Base-by-base conservation (phyloP, 129 eudicot genomes). In the Kitagawia praeruptora region DNA sequence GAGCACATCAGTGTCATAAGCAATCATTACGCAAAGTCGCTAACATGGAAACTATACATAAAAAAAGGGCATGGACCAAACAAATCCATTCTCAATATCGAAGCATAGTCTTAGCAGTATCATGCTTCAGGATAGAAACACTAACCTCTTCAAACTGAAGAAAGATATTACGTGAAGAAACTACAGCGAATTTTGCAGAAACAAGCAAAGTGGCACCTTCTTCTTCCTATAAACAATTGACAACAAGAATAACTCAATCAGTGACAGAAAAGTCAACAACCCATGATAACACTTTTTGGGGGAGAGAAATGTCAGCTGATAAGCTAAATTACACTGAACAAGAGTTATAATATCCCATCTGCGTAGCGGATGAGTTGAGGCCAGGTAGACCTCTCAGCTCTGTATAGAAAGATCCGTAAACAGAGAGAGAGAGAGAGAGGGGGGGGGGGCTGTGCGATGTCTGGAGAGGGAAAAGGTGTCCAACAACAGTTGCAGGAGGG, bases 131-230 rank as follows among this genome's bases (percentile, higher is more conserved):
- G 41, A 45, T 73, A 4, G 34, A 80, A 56, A 54, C 76, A 79
- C 90, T 44, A 23, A 90, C 97, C 93, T 96, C 98, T 83, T 92
- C 96, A 77, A 96, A 96, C 82, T 96, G 86, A 37, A 96, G 96
- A 79, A 77, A 86, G 85, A 96, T 92, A 79, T 85, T 90, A 66
- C 98, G 95, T 23, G 28, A 28, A 4, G 99, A 96, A 77, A 92
- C 91, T 15, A 90, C 51, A 46, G 98, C 89, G 83, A 96, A 96
- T 81, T 92, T 96, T 38, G 98, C 99, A 76, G 99, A 90, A 77
- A 96, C 99, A 56, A 92, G 81, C 79, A 96, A 86, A 18, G 99
- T 92, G 75, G 98, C 99, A 69, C 98, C 99, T 86, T 92, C 98
- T 13, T 92, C 86, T 77, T 96, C 99, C 98, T 94, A 83, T 34